Evolutionary conservation across 805 yeast genomes (phyloP).

Genomic region (Lachancea sp.): DNA sequence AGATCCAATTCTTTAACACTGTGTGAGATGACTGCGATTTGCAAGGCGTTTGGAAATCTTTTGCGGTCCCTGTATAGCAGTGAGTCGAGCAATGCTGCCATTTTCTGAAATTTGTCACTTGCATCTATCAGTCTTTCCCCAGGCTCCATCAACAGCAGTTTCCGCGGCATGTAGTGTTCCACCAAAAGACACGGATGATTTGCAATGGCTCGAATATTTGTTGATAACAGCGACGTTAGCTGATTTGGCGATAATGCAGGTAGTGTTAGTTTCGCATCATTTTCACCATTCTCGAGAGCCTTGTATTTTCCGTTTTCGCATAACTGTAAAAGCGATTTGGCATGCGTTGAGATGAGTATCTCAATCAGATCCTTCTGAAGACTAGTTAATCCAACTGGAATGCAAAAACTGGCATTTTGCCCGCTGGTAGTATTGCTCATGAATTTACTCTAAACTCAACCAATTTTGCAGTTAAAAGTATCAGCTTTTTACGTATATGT

Average conservation of each 20-base stretch:
- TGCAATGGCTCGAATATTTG: slow-evolving; percentile 43
- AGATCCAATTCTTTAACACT: slow-evolving; percentile 67
- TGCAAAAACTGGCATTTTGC: slow-evolving; percentile 12
- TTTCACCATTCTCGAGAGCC: neutral
- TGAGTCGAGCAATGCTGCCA: slow-evolving; percentile 40
- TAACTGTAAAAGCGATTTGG: slow-evolving; percentile 22
- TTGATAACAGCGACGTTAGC: slow-evolving; percentile 24
- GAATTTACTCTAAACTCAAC: neutral
- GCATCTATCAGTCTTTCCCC: slow-evolving; percentile 46
- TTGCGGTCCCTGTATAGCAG: slow-evolving; percentile 15
- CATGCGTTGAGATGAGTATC: slow-evolving; percentile 40
- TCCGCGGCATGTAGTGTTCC: slow-evolving; percentile 71
- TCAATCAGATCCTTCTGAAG: slow-evolving; percentile 42
- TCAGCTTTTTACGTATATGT: no score
- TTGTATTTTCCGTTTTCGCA: neutral
- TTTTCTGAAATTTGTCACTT: slow-evolving; percentile 53
- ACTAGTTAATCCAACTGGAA: slow-evolving; percentile 41
- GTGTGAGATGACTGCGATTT: slow-evolving; percentile 46
- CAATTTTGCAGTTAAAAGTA: neutral
- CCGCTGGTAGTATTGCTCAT: neutral
- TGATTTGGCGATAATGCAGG: slow-evolving; percentile 15
- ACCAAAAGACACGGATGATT: slow-evolving; percentile 69
- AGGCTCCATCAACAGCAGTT: slow-evolving; percentile 57
- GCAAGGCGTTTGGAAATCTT: slow-evolving; percentile 13
- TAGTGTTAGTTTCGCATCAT: slow-evolving; percentile 1